Base-by-base conservation (phyloP, 2,329 filamentous ascomycete species). In the Meredithiella fracta region DNA sequence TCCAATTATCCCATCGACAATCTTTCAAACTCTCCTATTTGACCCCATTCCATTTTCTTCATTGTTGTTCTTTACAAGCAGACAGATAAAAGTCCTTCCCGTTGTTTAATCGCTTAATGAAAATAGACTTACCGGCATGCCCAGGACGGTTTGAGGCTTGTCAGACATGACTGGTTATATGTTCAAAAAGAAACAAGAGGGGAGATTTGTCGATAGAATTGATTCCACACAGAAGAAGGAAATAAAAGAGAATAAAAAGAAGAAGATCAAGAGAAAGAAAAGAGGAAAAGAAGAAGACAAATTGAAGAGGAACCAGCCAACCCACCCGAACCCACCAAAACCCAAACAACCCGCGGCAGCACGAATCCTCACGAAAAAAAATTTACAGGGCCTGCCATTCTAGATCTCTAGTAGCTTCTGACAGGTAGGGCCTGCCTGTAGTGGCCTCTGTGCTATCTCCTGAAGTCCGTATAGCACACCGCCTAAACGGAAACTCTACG, bases 191-290 rank as follows among this genome's bases (percentile, higher is more conserved):
- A 58, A 58, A 55, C 42, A 47, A 54, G 58, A 59, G 58, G 51
- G 58, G 58, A 59, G 58, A 59, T 44, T 56, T 54, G 54, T 58
- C 58, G 29, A 55, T 59, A 59, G 54, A 56, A 58, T 56, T 42
- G 58, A 53, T 37, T 52, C 22, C 34, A 44, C 20, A 47, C 55
- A 54, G 26, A 31, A 15, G 53, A 55, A 56, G 31, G 47, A 54
- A 56, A 31, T 38, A 53, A 54, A 49, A 44, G 37, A 20, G 37
- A 51, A 51, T 47, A 47, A 55, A 54, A 54, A 44, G 31, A 53
- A 54, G 50, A 29, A 56, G 34, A 37, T 26, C 26, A 40, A 50
- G 57, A 55, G 37, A 42, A 55, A 44, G 20, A n/a, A 22, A 20
- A 54, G 40, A 47, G 53, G 31, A 52, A 17, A 54, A 42, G 47